Evolutionary conservation across 148 eudicot species (phyloP).

Genomic region (Vaccinium vitisidaea): DNA sequence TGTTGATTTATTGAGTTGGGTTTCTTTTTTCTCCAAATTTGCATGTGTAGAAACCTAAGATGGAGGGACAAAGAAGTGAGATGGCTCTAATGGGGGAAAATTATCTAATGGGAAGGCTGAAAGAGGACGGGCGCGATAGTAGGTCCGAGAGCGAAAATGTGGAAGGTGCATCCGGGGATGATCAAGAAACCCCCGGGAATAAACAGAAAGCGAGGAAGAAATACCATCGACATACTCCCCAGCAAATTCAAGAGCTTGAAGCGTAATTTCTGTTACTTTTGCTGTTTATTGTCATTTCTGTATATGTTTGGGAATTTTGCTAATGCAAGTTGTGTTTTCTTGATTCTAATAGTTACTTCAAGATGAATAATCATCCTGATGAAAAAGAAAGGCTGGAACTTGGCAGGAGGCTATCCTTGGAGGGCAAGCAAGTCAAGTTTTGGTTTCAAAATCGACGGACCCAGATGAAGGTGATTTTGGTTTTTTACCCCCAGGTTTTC

Average conservation of each 20-base stretch:
- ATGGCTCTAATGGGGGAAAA: slow-evolving; percentile 25
- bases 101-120: slow-evolving; percentile 33
- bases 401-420: slow-evolving; percentile 58
- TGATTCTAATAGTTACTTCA: slow-evolving; percentile 52
- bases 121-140: slow-evolving; percentile 43
- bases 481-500: slow-evolving; percentile 14
- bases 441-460: slow-evolving; percentile 97
- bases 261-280: slow-evolving; percentile 34
- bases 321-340: not conserved
- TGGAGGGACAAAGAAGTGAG: slow-evolving; percentile 4
- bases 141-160: slow-evolving; percentile 62
- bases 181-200: slow-evolving; percentile 27
- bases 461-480: slow-evolving; percentile 67
- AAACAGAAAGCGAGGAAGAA: slow-evolving; percentile 45
- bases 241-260: slow-evolving; percentile 87
- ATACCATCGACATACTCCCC: slow-evolving; percentile 74
- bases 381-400: slow-evolving; percentile 70
- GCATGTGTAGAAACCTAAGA: not conserved
- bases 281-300: not conserved
- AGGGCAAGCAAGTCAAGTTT: slow-evolving; percentile 72
- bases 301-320: not conserved
- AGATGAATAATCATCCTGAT: slow-evolving; percentile 75
- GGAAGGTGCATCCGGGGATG: slow-evolving; percentile 51
- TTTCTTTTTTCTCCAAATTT: not conserved
- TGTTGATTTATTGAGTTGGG: not conserved